Percentiles rank a stretch among this genome's conserved stretches.
Evolutionary conservation across 2,329 filamentous ascomycete species (phyloP).

Genomic region (Pseudogymnoascus sp.): DNA sequence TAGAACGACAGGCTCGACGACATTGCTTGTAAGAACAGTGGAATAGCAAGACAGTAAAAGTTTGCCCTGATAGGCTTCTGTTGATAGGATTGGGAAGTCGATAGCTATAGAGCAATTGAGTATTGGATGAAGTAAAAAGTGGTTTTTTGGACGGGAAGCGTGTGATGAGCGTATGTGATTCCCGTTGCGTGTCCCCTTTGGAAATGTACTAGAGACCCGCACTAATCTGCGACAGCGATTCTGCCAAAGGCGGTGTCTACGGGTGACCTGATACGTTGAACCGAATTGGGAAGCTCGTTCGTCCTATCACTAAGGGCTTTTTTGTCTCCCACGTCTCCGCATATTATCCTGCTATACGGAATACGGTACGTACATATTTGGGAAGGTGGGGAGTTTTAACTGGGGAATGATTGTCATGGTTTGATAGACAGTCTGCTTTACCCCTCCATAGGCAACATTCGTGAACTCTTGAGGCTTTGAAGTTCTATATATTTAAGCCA

Average conservation of each 20-base stretch:
- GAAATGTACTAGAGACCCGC: not conserved
- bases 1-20: slow-evolving; percentile 22
- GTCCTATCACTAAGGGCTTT: not conserved
- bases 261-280: slow-evolving; percentile 2
- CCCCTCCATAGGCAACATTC: not conserved
- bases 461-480: not conserved
- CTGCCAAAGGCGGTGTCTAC: not conserved
- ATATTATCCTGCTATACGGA: not conserved
- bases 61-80: slow-evolving; percentile 4
- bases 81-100: not conserved
- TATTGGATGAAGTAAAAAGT: not conserved
- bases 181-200: slow-evolving; percentile 6
- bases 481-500: not conserved
- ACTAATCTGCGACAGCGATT: slow-evolving; percentile 2
- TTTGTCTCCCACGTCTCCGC: not conserved
- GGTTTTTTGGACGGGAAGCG: not conserved
- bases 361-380: not conserved
- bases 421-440: not conserved
- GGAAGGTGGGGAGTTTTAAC: not conserved
- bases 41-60: not conserved
- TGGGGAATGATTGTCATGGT: slow-evolving; percentile 6
- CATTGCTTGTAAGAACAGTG: not conserved
- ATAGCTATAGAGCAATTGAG: not conserved
- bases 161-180: not conserved
- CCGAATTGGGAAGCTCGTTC: not conserved